phyloP scores from a whole-genome alignment of 768 basidiomycete genomes.

The Udeniomyces megalosporus region DNA sequence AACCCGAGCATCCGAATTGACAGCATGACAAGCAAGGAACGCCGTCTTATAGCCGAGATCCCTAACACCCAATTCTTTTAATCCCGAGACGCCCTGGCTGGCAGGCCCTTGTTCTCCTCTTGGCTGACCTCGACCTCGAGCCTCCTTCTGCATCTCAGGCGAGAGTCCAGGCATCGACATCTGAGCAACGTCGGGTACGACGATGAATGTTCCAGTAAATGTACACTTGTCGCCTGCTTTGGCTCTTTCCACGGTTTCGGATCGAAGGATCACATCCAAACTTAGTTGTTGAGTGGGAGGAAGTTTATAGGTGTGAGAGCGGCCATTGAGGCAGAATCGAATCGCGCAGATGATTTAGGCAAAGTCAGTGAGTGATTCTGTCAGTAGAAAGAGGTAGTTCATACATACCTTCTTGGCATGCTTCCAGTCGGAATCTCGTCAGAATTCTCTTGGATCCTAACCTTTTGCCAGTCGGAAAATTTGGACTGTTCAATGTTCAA shows the following conservation, averaged over 20 bases:
- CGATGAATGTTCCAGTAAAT: constrained; percentile 94
- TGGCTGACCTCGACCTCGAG: constrained; percentile 41
- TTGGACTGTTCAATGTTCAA: constrained; percentile 89
- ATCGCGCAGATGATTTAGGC: neutral
- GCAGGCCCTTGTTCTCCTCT: constrained; percentile 41
- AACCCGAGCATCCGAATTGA: constrained; percentile 74
- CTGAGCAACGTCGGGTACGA: constrained; percentile 94
- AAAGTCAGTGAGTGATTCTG: neutral
- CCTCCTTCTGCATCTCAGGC: constrained; percentile 77
- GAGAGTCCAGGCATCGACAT: constrained; percentile 89
- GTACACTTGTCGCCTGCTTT: constrained; percentile 98
- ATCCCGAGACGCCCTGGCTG: constrained; percentile 63
- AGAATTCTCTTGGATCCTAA: constrained; percentile 95
- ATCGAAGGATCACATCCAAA: constrained; percentile 83
- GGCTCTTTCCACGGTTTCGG: constrained; percentile 92
- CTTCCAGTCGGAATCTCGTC: constrained; percentile 97
- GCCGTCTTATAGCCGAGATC: constrained; percentile 98
- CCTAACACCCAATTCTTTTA: constrained; percentile 85
- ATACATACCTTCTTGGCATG: constrained; percentile 68
- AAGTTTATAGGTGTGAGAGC: too few relatives aligned
- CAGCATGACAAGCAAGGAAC: constrained; percentile 94
- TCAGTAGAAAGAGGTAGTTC: too few relatives aligned
- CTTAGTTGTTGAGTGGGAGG: too few relatives aligned
- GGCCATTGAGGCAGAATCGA: neutral
- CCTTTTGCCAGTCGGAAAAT: constrained; percentile 99